Evolutionary conservation across 192 early-diverging fungal genomes (phyloP), one percentile per base, ranked within the genome.

Genomic region (Dissophora globulifera): DNA sequence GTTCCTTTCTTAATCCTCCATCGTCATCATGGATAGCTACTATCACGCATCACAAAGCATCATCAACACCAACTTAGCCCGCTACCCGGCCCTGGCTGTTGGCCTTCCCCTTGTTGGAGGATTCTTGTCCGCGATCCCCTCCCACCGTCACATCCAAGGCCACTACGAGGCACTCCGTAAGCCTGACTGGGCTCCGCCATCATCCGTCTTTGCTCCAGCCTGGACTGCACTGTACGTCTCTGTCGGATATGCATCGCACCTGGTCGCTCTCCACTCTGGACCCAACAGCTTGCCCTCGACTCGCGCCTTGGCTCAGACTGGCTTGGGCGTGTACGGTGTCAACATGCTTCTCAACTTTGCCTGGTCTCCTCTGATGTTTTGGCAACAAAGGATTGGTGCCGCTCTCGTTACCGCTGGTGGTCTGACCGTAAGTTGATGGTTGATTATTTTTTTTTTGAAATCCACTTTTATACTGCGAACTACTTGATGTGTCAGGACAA

Each of bases 261-360:
- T 76, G 20, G 63, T 76, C 8, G 42, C 72, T 0, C 52, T 57
- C 13, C 57, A 33, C 13, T 53, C 63, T 11, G 58, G 64, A 41
- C 62, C 57, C 11, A 50, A 49, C 46, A 65, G 41, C 13, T 40
- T 29, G 0, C 62, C 62, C 12, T 32, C 51, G 27, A 61, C 58
- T 22, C 62, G 51, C 13, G 38, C 45, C 1, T 4, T 46, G 30
- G 71, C 71, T 20, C 29, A 55, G 15, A 76, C 71, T 23, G 71
- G 63, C 3, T 30, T 76, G 23, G 50, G 56, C 7, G 19, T 76
- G 45, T 76, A 76, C 27, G 63, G 62, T 17, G 4, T 61, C 26
- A 76, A 67, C 45, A 35, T 76, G 72, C 20, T 42, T 3, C 38
- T 76, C 50, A 76, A 61, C 72, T 76, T 67, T 62, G 62, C 72